A percentile compares a stretch with the other conserved stretches of the same genome.
Conservation (phyloP, 129 eudicot genomes). For the Flaveria sonorensis region DNA sequence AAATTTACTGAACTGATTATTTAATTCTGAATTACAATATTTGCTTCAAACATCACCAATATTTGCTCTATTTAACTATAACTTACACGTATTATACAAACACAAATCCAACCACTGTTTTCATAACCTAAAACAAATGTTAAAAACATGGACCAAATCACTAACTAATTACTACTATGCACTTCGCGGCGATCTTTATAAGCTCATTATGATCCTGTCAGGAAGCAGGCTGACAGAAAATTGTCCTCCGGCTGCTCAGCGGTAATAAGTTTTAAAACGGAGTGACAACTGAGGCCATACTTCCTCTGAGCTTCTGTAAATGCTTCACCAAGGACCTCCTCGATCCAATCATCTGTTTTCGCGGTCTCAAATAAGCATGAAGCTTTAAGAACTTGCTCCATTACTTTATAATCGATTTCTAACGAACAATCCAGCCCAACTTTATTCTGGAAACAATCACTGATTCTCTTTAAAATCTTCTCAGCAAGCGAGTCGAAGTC, state of each 20-base stretch:
- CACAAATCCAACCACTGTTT: neutral
- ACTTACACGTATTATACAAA: conserved; percentile 33
- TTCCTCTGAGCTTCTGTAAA: conserved; percentile 60
- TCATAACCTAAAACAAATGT: conserved; percentile 18
- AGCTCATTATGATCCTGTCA: conserved; percentile 44
- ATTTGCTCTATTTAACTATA: conserved; percentile 8
- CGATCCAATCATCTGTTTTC: conserved; percentile 60
- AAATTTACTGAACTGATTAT: no score
- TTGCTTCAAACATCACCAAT: neutral
- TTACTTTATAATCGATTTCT: conserved; percentile 61
- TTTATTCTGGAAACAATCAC: conserved; percentile 37
- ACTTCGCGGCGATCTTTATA: conserved; percentile 11
- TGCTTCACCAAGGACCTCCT: conserved; percentile 52
- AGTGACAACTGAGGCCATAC: conserved; percentile 46
- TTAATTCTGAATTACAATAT: no score
- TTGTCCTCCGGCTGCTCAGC: conserved; percentile 45
- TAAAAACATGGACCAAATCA: neutral
- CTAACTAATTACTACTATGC: conserved; percentile 33
- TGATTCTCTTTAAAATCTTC: conserved; percentile 40
- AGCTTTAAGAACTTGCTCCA: conserved; percentile 76
- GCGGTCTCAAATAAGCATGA: conserved; percentile 37
- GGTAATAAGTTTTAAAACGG: conserved; percentile 51
- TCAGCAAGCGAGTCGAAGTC: conserved; percentile 62
- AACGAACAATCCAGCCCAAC: conserved; percentile 51
- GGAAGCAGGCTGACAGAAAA: conserved; percentile 51